Evolutionary conservation across 768 basidiomycete genomes (phyloP), one percentile per base, ranked within the genome.

Genomic region (Flagelloscypha sp.): DNA sequence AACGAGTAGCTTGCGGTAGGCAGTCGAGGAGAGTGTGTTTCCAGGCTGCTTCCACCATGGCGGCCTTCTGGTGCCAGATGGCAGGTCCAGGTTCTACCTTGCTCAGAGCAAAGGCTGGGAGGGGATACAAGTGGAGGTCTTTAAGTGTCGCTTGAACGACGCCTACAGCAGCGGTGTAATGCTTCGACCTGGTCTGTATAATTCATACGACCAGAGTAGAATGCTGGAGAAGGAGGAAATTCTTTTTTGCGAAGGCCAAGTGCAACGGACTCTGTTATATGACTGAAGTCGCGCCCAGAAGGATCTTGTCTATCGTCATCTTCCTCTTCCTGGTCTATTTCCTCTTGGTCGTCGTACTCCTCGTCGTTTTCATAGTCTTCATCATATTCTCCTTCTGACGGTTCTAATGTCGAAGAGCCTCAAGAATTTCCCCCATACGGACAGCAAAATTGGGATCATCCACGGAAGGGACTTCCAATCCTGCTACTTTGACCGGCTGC

Each of bases 121-220:
- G 73, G 12, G 92, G 90, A 16, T 83, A 68, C 21, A 94, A 75
- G 43, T 85, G 72, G 22, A 78, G 61, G 12, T 62, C 53, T 32
- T 73, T 74, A 16, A 94, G 72, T 2, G 74, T 70, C 3, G 55
- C 52, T n/a, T 76, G 74, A 3, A 79, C 62, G 27, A 68, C 59
- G 19, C 65, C 53, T 20, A 84, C 66, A 34, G 84, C 79, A n/a
- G 8, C 61, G 61, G 49, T 89, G 76, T 12, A 94, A 72, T 27
- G 70, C 61, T 28, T 64, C 59, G 27, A 92, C 57, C 37, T 77
- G 72, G 56, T 92, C 84, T 54, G 79, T 79, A 63, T 79, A 92
- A 16, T 63, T 62, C 1, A 84, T 64, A 22, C 81, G 77, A 11
- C 79, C 81, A 12, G 90, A 88, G 63, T 86, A 95, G 62, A 90